Percentiles rank a stretch among this genome's conserved stretches.
Conservation (phyloP, 352 stramenopile genomes). For the Pythium folliculosum region DNA sequence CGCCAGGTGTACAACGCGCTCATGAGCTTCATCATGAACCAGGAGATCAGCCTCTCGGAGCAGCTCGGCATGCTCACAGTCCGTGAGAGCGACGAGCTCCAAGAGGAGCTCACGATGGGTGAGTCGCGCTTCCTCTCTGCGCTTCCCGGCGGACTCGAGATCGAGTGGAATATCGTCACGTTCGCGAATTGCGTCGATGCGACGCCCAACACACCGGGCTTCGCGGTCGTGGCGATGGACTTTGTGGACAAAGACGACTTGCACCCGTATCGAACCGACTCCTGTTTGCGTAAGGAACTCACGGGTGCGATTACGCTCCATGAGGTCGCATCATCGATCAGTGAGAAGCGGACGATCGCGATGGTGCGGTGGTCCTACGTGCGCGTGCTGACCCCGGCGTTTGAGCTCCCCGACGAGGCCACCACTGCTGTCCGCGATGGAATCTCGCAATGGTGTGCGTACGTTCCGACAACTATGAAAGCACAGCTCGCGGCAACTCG, state of each 20-base stretch:
- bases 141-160: neutral
- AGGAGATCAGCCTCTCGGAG: slow-evolving; percentile 18
- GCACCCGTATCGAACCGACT: slow-evolving; percentile 12
- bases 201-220: neutral
- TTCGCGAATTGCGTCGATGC: slow-evolving; percentile 5
- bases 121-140: slow-evolving; percentile 9
- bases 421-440: neutral
- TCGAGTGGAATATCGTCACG: slow-evolving; percentile 16
- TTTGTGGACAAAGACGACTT: slow-evolving; percentile 18
- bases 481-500: neutral
- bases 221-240: neutral
- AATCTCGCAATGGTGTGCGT: neutral
- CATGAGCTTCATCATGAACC: slow-evolving; percentile 3
- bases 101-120: neutral
- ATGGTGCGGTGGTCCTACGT: slow-evolving; percentile 9
- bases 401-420: neutral
- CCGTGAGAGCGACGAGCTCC: slow-evolving; percentile 17
- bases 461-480: neutral
- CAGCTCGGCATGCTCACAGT: slow-evolving; percentile 17
- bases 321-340: neutral
- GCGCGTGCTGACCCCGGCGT: neutral
- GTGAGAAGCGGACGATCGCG: neutral
- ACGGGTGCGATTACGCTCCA: neutral
- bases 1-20: slow-evolving; percentile 18
- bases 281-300: neutral